Percentiles rank a stretch among this genome's conserved stretches.
Evolutionary conservation across 2,329 filamentous ascomycete genomes (phyloP).

Genomic region (Cladosporium sp.): DNA sequence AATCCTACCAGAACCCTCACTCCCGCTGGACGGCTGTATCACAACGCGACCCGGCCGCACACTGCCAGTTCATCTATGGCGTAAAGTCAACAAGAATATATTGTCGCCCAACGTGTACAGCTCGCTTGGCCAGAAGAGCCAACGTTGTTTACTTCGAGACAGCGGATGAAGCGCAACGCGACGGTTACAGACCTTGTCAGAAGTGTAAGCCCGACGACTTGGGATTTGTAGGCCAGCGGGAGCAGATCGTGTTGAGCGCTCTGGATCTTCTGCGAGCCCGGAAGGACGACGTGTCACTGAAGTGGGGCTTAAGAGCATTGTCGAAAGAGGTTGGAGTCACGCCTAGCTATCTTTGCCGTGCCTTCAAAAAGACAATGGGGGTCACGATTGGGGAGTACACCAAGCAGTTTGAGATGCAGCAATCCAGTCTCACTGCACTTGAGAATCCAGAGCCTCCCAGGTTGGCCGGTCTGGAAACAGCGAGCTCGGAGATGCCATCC

Average conservation of each 20-base stretch:
- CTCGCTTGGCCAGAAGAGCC: constrained; percentile 55
- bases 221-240: constrained; percentile 25
- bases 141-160: constrained; percentile 54
- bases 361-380: constrained; percentile 44
- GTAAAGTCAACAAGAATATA: constrained; percentile 56
- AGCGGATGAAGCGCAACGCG: constrained; percentile 43
- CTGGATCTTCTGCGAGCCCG: constrained; percentile 39
- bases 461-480: neutral
- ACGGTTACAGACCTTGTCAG: constrained; percentile 55
- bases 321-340: constrained; percentile 50
- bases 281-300: constrained; percentile 26
- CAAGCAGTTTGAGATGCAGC: neutral
- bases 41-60: constrained; percentile 3
- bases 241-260: constrained; percentile 41
- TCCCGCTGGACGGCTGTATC: constrained; percentile 8
- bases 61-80: constrained; percentile 49
- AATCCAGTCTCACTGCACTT: neutral
- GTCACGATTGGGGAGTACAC: constrained; percentile 6
- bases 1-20: constrained; percentile 3
- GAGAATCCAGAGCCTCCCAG: neutral
- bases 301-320: constrained; percentile 26
- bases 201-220: constrained; percentile 46
- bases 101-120: constrained; percentile 58
- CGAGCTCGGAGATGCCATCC: neutral
- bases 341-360: constrained; percentile 55